A percentile compares a stretch with the other conserved stretches of the same genome.
Evolutionary conservation across 176 grass and related monocot genomes (phyloP).

Genomic region (Eleusine indica): DNA sequence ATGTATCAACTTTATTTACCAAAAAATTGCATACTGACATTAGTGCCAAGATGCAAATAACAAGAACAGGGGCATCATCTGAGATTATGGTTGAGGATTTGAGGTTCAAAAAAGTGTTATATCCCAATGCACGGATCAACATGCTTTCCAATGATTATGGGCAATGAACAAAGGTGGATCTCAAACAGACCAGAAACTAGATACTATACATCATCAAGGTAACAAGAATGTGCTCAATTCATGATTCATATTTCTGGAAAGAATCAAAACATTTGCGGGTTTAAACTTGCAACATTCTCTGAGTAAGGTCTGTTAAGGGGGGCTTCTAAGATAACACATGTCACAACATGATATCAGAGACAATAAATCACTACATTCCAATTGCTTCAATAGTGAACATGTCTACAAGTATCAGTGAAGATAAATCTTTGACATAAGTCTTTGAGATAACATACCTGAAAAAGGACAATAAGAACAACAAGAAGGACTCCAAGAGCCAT

Average conservation of each 20-base stretch:
- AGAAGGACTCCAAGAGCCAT: conserved; percentile 88
- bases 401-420: neutral
- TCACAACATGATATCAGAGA: neutral
- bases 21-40: neutral
- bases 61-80: neutral
- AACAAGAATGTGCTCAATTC: neutral
- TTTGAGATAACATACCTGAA: conserved; percentile 67
- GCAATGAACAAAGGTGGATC: neutral
- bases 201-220: neutral
- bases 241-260: neutral
- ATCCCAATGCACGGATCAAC: neutral
- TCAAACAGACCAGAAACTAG: neutral
- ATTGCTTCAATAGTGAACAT: conserved; percentile 1
- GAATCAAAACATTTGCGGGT: neutral
- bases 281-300: neutral
- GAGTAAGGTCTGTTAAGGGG: neutral
- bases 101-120: neutral
- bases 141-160: neutral
- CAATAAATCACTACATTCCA: conserved; percentile 18
- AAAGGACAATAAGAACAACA: conserved; percentile 85
- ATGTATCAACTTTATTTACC: conserved; percentile 5
- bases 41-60: conserved; percentile 5
- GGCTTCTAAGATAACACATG: neutral
- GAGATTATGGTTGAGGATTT: neutral
- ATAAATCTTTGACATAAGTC: neutral